Conservation (phyloP, 768 basidiomycete species). For the Lanmaoa pseudosensibilis region DNA sequence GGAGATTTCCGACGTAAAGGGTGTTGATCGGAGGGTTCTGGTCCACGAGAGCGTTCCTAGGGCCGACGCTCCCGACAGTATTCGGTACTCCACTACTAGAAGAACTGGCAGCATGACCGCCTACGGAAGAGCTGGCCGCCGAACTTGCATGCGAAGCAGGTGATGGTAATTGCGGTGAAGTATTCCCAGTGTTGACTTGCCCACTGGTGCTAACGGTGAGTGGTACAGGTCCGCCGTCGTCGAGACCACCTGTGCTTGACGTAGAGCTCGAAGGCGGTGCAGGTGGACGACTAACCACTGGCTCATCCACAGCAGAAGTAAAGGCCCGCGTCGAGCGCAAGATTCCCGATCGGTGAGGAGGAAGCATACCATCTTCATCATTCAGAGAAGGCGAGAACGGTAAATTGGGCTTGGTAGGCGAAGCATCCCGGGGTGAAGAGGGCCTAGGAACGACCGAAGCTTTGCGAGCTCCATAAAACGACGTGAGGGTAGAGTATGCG, state of each 20-base stretch:
- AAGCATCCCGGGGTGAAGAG: conserved; percentile 28
- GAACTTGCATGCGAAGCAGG: conserved; percentile 67
- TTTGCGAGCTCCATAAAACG: conserved; percentile 31
- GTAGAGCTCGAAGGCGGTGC: conserved; percentile 39
- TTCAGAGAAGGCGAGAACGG: conserved; percentile 25
- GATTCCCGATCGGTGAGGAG: conserved; percentile 30
- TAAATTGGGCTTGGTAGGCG: conserved; percentile 24
- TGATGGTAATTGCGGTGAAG: conserved; percentile 75
- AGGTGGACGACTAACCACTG: conserved; percentile 30
- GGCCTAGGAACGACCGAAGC: conserved; percentile 23
- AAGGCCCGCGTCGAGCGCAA: conserved; percentile 28
- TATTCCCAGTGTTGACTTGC: conserved; percentile 32
- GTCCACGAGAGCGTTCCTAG: conserved; percentile 55
- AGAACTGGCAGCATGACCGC: conserved; percentile 32
- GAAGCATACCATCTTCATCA: conserved; percentile 36
- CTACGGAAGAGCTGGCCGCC: conserved; percentile 38
- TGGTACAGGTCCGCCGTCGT: conserved; percentile 25
- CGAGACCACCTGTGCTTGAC: conserved; percentile 47
- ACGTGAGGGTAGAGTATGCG: conserved; percentile 24
- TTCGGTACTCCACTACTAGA: conserved; percentile 31
- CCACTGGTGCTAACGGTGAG: conserved; percentile 51
- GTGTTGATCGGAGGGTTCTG: conserved; percentile 99
- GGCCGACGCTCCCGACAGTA: conserved; percentile 21
- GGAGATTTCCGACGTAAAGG: conserved; percentile 98
- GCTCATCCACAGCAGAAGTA: conserved; percentile 27